Evolutionary conservation across 257 asterid genomes (phyloP).

Genomic region (Solanum phureja): DNA sequence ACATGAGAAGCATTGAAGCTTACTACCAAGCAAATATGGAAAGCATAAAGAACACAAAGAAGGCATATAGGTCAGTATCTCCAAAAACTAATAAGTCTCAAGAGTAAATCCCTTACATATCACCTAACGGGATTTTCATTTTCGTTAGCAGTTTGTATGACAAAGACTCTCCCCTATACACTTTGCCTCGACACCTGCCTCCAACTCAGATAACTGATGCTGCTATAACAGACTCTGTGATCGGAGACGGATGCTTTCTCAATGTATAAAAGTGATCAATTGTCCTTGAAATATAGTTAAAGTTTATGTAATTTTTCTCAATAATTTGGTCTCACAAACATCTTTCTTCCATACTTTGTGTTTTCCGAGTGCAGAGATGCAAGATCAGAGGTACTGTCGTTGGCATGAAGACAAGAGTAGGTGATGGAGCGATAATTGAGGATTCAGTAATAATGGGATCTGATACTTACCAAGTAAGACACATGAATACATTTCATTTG

Average conservation of each 20-base stretch:
- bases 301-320: not conserved
- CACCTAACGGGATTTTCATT: not conserved
- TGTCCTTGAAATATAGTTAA: not conserved
- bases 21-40: slow-evolving; percentile 75
- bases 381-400: slow-evolving; percentile 60
- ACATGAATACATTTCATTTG: not conserved
- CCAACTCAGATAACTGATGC: slow-evolving; percentile 74
- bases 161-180: slow-evolving; percentile 53
- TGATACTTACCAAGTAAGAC: slow-evolving; percentile 55
- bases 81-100: not conserved
- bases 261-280: slow-evolving; percentile 31
- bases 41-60: slow-evolving; percentile 27
- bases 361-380: slow-evolving; percentile 47
- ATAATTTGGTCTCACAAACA: not conserved
- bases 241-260: slow-evolving; percentile 81
- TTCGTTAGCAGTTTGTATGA: slow-evolving; percentile 52
- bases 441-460: slow-evolving; percentile 80
- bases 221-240: slow-evolving; percentile 54
- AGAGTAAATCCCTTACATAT: not conserved
- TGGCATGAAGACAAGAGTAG: slow-evolving; percentile 67
- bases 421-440: slow-evolving; percentile 52
- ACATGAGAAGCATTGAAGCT: slow-evolving; percentile 68
- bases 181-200: slow-evolving; percentile 82
- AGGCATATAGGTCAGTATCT: slow-evolving; percentile 41
- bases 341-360: not conserved